These are phyloP conservation scores for Eucalyptus pumila DNA, from an alignment of 345 rosid species.

Conservation along the genomic window DNA sequence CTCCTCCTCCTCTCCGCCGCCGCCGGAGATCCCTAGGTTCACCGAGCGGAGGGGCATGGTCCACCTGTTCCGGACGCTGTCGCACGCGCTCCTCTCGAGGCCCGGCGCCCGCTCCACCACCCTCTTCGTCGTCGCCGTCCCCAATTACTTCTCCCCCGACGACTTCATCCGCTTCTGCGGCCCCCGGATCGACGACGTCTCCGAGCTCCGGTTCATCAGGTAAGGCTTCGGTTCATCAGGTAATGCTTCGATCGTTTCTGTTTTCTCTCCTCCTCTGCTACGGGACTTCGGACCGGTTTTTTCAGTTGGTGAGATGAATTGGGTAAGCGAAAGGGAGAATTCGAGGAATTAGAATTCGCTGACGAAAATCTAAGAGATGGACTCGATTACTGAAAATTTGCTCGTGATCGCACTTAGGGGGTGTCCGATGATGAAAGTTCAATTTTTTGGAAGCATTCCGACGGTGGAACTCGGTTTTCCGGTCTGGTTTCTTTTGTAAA, in stretches of 20 bases:
- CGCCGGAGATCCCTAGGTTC: constrained; percentile 11
- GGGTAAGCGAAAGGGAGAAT: background rate
- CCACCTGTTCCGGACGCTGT: constrained; percentile 51
- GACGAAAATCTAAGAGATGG: background rate
- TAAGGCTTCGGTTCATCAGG: constrained; percentile 37
- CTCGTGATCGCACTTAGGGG: background rate
- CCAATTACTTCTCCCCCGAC: constrained; percentile 60
- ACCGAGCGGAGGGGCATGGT: constrained; percentile 63
- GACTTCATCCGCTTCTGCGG: constrained; percentile 76
- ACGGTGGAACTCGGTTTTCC: background rate
- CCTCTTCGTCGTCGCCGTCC: constrained; percentile 79
- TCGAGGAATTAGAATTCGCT: background rate
- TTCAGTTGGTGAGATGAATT: background rate
- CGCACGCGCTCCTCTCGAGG: constrained; percentile 53
- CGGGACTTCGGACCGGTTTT: background rate
- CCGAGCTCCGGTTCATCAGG: constrained; percentile 63
- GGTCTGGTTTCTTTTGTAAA: fast-evolving
- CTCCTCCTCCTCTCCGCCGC: constrained; percentile 1
- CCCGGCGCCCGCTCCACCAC: constrained; percentile 56
- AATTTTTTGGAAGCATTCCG: too few relatives aligned
- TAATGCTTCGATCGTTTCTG: background rate
- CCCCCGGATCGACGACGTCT: constrained; percentile 23
- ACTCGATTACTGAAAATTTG: too few relatives aligned
- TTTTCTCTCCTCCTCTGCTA: too few relatives aligned
- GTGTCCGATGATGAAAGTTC: too few relatives aligned